Conservation (phyloP, 345 rosid genomes). For the Linum tenue region DNA sequence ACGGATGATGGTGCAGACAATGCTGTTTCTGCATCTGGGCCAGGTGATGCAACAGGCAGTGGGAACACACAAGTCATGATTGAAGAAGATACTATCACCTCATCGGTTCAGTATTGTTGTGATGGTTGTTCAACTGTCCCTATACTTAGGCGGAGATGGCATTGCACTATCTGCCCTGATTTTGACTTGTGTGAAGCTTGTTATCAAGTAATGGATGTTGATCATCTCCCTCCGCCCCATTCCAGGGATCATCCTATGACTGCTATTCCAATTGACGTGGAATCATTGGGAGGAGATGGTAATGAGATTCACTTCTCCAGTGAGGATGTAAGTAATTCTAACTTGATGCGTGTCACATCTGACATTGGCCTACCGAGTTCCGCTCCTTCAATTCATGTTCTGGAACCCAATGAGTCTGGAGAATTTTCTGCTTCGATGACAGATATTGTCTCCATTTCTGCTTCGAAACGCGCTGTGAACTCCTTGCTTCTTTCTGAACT, state of each 20-base stretch:
- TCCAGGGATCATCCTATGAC: conserved; percentile 95
- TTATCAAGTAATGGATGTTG: conserved; percentile 77
- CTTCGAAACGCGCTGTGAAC: conserved; percentile 85
- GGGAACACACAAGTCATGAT: conserved; percentile 72
- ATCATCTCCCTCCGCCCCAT: conserved; percentile 83
- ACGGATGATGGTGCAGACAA: conserved; percentile 70
- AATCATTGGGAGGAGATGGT: conserved; percentile 75
- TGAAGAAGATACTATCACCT: conserved; percentile 90
- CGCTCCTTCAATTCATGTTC: conserved; percentile 84
- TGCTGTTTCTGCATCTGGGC: conserved; percentile 44
- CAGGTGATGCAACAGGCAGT: conserved; percentile 42
- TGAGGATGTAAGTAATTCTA: conserved; percentile 56
- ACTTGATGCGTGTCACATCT: conserved; percentile 35
- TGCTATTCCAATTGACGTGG: conserved; percentile 88
- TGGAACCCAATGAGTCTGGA: conserved; percentile 81
- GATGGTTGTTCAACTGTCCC: conserved; percentile 99
- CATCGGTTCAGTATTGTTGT: conserved; percentile 97
- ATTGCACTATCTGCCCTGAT: conserved; percentile 95
- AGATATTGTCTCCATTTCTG: conserved; percentile 82
- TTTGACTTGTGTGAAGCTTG: conserved; percentile 96
- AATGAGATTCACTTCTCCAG: conserved; percentile 72
- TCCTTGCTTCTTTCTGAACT: conserved; percentile 87
- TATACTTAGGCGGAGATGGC: conserved; percentile 93
- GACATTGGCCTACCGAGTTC: conserved; percentile 45
- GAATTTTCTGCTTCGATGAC: conserved; percentile 63